Percentiles rank a stretch among this genome's conserved stretches.
phyloP scores from a whole-genome alignment of 768 basidiomycete species.

The Gloeophyllum trabeum region DNA sequence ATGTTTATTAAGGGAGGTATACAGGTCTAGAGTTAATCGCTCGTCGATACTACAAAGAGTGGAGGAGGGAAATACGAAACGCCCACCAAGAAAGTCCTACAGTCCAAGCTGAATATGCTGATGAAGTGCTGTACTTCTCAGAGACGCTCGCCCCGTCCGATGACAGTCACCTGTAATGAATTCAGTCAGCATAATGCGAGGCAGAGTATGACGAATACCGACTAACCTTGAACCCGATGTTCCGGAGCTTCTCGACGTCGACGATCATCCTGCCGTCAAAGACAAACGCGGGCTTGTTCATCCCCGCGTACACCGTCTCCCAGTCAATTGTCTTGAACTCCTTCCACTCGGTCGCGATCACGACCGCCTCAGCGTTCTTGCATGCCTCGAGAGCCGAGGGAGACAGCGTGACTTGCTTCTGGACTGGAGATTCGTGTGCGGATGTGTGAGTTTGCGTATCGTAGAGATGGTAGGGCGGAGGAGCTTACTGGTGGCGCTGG shows the following conservation, averaged over 20 bases:
- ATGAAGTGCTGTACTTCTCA: too few relatives aligned
- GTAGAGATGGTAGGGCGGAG: conserved; percentile 1
- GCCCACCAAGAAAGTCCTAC: too few relatives aligned
- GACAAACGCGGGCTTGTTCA: conserved; percentile 98
- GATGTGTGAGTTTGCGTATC: not conserved
- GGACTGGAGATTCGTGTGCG: too few relatives aligned
- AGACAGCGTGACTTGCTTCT: conserved; percentile 79
- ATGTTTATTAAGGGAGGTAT: too few relatives aligned
- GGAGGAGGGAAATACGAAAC: too few relatives aligned
- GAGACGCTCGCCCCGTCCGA: not conserved
- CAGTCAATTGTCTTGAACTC: conserved; percentile 94
- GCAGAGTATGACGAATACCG: conserved; percentile 1
- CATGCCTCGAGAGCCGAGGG: conserved; percentile 79
- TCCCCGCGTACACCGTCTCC: conserved; percentile 70
- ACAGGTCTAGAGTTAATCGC: too few relatives aligned
- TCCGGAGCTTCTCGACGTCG: conserved; percentile 64
- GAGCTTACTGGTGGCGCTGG: conserved; percentile 56
- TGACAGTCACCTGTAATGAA: not conserved
- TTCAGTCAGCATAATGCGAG: not conserved
- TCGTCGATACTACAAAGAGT: too few relatives aligned
- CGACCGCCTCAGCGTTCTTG: conserved; percentile 81
- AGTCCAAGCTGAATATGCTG: too few relatives aligned
- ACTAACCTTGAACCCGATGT: conserved; percentile 84
- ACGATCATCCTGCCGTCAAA: conserved; percentile 90
- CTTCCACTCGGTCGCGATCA: conserved; percentile 96